Evolutionary conservation across 73 alveolate species (phyloP).

Genomic region (Paramecium primaurelia): DNA sequence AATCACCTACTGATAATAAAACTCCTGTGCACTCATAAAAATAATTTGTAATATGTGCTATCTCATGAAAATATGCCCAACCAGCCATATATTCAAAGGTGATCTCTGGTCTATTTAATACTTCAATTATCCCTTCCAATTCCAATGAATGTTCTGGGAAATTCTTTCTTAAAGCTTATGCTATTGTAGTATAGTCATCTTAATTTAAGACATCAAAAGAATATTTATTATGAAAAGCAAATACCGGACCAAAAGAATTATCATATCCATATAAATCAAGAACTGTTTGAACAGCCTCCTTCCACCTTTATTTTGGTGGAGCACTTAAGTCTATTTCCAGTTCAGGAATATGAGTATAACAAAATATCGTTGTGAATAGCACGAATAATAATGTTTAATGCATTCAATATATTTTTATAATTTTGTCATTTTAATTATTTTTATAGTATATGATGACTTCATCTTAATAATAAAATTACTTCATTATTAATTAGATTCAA

Average conservation of each 20-base stretch:
- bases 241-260: slow-evolving; percentile 18
- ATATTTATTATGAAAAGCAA: slow-evolving; percentile 3
- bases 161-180: not conserved
- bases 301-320: slow-evolving; percentile 31
- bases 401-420: not conserved
- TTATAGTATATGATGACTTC: slow-evolving; percentile 11
- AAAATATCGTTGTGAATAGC: not conserved
- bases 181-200: not conserved
- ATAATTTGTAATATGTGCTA: not conserved
- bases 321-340: not conserved
- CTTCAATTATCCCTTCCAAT: slow-evolving; percentile 38
- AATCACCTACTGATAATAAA: not conserved
- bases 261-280: not conserved
- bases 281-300: not conserved
- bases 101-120: not conserved
- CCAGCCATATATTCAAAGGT: slow-evolving; percentile 48
- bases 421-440: not conserved
- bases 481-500: not conserved
- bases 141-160: slow-evolving; percentile 17
- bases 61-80: slow-evolving; percentile 42
- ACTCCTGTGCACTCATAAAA: slow-evolving; percentile 29
- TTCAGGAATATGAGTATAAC: not conserved
- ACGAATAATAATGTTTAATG: not conserved
- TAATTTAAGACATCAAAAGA: not conserved
- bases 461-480: not conserved